These are phyloP conservation scores for Didymella pinodella DNA, from an alignment of 2,329 filamentous ascomycete genomes.

Conservation along the genomic window DNA sequence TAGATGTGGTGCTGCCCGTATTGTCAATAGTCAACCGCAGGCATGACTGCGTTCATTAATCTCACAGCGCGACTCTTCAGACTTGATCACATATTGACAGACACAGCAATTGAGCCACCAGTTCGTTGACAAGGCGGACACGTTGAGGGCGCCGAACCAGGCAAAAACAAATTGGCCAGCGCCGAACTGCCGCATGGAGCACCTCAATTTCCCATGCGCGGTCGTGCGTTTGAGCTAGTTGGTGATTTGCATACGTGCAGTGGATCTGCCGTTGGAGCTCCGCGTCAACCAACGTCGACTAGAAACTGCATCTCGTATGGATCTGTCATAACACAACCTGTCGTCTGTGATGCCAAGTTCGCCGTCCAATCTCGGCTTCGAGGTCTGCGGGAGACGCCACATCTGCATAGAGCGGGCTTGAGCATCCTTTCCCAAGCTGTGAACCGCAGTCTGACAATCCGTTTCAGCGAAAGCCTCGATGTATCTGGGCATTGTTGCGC, in stretches of 20 bases:
- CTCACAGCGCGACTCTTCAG: neutral
- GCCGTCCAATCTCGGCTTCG: neutral
- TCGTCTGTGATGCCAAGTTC: neutral
- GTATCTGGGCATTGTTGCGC: constrained; percentile 6
- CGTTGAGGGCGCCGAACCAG: constrained; percentile 8
- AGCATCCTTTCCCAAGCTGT: constrained; percentile 3
- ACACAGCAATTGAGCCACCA: constrained; percentile 6
- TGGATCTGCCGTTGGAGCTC: constrained; percentile 13
- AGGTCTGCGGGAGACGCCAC: neutral
- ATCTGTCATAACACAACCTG: constrained; percentile 1
- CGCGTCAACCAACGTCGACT: constrained; percentile 12
- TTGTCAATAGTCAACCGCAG: neutral
- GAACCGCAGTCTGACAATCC: constrained; percentile 1
- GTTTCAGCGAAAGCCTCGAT: constrained; percentile 1
- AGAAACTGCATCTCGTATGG: neutral
- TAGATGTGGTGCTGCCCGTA: neutral
- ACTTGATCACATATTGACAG: neutral
- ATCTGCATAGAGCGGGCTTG: neutral
- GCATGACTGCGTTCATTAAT: neutral
- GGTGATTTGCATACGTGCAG: constrained; percentile 8
- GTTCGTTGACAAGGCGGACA: constrained; percentile 9
- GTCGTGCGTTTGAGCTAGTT: constrained; percentile 6
- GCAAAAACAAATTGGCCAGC: constrained; percentile 2
- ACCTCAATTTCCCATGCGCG: constrained; percentile 6
- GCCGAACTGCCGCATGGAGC: constrained; percentile 1